Base-by-base conservation (phyloP, 2,329 filamentous ascomycete species). In the Magnaporthales sp. region DNA sequence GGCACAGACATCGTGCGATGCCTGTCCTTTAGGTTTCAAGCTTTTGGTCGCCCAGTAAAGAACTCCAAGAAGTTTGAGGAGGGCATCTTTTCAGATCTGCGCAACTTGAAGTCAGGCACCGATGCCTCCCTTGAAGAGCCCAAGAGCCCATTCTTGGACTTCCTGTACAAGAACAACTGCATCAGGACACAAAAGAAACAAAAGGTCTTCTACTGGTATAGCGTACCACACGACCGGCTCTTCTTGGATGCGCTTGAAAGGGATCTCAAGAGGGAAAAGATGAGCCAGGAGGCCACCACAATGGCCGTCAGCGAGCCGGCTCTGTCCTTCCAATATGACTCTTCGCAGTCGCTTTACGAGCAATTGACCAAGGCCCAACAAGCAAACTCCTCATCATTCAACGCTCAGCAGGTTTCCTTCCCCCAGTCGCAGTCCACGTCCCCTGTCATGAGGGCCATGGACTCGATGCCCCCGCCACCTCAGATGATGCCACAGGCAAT, bases 191-290 rank as follows among this genome's bases (percentile, higher is more conserved):
- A 99, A 80, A 99, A 99, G 88, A 99, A 99, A 86, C 95, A 99
- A 77, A 99, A 99, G 84, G 95, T 99, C 71, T 99, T 99, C 76
- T 99, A 98, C 82, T 99, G 95, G 95, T 99, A 98, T 81, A 97
- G 93, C 81, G 95, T 99, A 63, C 95, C 95, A 1, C 95, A 99
- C 78, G 95, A 99, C 80, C 89, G 95, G 66, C 88, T 99, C 65
- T 99, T 99, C 81, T 89, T 99, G 72, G 95, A 99, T 81, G 95
- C 95, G 54, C 84, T 99, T 73, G 95, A 99, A 84, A 90, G 95
- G 71, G 95, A 99, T 76, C 81, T 99, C 76, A 99, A 99, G 88
- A 89, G 95, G 75, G 95, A 99, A 82, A 99, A 99, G 87, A 98
- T 98, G 94, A 90, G 91, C 71, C 95, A 99, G 80, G 95, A 99